phyloP scores from a whole-genome alignment of 495 filamentous ascomycete genomes.

The Podospora pseudoanserina region DNA sequence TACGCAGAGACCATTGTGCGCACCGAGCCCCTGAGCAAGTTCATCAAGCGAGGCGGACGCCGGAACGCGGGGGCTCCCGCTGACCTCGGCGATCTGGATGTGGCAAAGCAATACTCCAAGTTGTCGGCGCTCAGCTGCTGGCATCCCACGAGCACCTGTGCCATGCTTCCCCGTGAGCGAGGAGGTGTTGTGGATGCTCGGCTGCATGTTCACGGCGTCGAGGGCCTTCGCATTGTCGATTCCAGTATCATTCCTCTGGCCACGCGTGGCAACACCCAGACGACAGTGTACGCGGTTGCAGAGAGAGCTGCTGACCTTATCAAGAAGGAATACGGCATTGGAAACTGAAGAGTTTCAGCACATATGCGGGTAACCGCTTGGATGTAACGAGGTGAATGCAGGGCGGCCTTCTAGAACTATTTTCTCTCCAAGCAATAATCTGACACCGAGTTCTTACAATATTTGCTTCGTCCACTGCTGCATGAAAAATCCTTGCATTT shows the following conservation, averaged over 20 bases:
- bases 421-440: too few species aligned
- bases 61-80: constrained; percentile 3
- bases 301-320: constrained; percentile 1
- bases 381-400: background rate
- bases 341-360: background rate
- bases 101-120: constrained; percentile 4
- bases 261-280: constrained; percentile 4
- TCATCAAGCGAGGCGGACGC: background rate
- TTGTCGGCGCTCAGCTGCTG: constrained; percentile 7
- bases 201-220: constrained; percentile 2
- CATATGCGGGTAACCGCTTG: background rate
- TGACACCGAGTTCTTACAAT: too few species aligned
- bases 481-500: too few species aligned
- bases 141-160: constrained; percentile 13
- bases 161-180: constrained; percentile 2
- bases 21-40: constrained; percentile 6
- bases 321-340: background rate
- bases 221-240: constrained; percentile 9
- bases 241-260: constrained; percentile 10
- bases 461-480: too few species aligned
- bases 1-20: constrained; percentile 6
- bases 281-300: constrained; percentile 1
- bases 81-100: background rate
- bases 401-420: too few species aligned
- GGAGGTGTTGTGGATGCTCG: constrained; percentile 8